A percentile compares a stretch with the other conserved stretches of the same genome.
These are phyloP conservation scores for Colletotrichum navitas DNA, from an alignment of 2,329 filamentous ascomycete genomes.

Conservation along the genomic window DNA sequence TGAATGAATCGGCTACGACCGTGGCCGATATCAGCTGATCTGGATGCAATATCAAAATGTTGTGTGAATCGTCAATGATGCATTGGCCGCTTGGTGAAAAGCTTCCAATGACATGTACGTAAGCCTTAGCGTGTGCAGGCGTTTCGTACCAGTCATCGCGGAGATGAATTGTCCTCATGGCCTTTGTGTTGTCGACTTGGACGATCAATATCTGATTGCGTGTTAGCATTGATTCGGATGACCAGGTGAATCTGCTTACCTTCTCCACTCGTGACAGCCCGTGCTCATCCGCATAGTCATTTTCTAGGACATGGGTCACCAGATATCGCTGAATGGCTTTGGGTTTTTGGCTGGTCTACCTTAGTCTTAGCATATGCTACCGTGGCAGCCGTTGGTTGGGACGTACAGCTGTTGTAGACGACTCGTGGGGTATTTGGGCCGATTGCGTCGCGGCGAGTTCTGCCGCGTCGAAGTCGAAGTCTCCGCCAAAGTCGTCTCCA, in stretches of 20 bases:
- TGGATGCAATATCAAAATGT: slow-evolving; percentile 91
- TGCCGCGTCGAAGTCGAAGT: slow-evolving; percentile 82
- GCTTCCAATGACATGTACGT: slow-evolving; percentile 86
- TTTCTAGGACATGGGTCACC: slow-evolving; percentile 79
- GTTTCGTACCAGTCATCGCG: slow-evolving; percentile 91
- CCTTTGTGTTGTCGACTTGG: slow-evolving; percentile 79
- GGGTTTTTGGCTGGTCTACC: slow-evolving; percentile 75
- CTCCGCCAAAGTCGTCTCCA: slow-evolving; percentile 81
- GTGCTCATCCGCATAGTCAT: slow-evolving; percentile 74
- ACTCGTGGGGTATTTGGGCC: slow-evolving; percentile 48
- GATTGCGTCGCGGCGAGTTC: slow-evolving; percentile 81
- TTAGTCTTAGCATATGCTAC: slow-evolving; percentile 70
- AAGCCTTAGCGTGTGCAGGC: slow-evolving; percentile 78
- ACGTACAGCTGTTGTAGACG: slow-evolving; percentile 54
- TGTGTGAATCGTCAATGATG: slow-evolving; percentile 83
- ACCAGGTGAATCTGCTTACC: slow-evolving; percentile 61
- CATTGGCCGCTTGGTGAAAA: slow-evolving; percentile 80
- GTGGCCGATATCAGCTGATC: slow-evolving; percentile 96
- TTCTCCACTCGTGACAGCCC: slow-evolving; percentile 76
- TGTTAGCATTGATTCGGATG: slow-evolving; percentile 36
- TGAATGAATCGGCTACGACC: slow-evolving; percentile 95
- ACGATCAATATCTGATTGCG: slow-evolving; percentile 79
- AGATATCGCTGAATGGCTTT: slow-evolving; percentile 89
- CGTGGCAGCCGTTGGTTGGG: slow-evolving; percentile 44
- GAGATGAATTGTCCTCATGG: slow-evolving; percentile 77